A percentile compares a stretch with the other conserved stretches of the same genome.
These are phyloP conservation scores for Gastrolobium bilobum DNA, from an alignment of 306 rosid genomes.

Conservation along the genomic window DNA sequence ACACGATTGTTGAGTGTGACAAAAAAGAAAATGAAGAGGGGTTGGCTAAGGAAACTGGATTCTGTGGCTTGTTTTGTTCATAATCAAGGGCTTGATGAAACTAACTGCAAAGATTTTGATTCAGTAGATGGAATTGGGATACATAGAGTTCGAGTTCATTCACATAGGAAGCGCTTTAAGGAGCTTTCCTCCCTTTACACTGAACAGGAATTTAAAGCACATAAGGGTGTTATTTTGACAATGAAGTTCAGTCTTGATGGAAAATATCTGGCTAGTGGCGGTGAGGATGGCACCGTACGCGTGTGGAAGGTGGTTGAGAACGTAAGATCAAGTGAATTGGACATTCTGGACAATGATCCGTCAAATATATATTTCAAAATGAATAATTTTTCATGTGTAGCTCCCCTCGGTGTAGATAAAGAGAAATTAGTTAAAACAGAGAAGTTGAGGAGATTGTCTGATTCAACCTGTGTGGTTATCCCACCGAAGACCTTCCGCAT, in stretches of 20 bases:
- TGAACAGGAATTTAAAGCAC: slow-evolving; percentile 80
- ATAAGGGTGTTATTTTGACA: slow-evolving; percentile 75
- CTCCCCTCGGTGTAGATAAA: slow-evolving; percentile 60
- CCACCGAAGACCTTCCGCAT: slow-evolving; percentile 79
- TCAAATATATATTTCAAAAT: slow-evolving; percentile 73
- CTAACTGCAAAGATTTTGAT: slow-evolving; percentile 46
- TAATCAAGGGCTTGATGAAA: slow-evolving; percentile 47
- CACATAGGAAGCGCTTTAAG: slow-evolving; percentile 64
- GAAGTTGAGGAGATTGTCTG: slow-evolving; percentile 62
- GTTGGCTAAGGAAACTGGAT: slow-evolving; percentile 73
- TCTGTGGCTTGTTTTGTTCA: slow-evolving; percentile 64
- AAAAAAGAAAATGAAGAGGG: slow-evolving; percentile 60
- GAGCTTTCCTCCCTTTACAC: slow-evolving; percentile 79
- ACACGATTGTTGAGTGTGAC: slow-evolving; percentile 46
- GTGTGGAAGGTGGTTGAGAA: slow-evolving; percentile 84
- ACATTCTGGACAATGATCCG: slow-evolving; percentile 64
- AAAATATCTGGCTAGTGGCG: slow-evolving; percentile 81
- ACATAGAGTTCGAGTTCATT: slow-evolving; percentile 70
- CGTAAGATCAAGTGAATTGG: slow-evolving; percentile 59
- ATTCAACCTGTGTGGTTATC: slow-evolving; percentile 76
- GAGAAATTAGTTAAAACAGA: slow-evolving; percentile 55
- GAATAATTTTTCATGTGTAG: slow-evolving; percentile 62
- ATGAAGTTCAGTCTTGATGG: slow-evolving; percentile 95
- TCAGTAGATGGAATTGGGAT: slow-evolving; percentile 50
- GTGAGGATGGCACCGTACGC: slow-evolving; percentile 80